Evolutionary conservation across 108 stramenopile species (phyloP), one percentile per base, ranked within the genome.

Genomic region (Fragilariopsis cylindrus): DNA sequence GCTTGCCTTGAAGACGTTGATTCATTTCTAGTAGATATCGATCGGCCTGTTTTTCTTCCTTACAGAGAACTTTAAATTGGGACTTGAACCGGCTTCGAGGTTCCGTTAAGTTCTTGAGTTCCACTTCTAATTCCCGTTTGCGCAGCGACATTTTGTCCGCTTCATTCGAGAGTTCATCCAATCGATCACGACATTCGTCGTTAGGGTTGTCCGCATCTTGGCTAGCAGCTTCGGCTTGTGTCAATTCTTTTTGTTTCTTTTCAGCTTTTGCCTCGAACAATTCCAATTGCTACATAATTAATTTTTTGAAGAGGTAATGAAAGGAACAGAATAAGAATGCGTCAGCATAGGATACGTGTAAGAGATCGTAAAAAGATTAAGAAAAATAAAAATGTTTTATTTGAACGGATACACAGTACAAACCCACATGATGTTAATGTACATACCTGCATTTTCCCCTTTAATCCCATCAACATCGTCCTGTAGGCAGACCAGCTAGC

Each of bases 161-260:
- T 75, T 96, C 92, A n/a, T 77, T 73, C 11, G 72, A 72, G 39
- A 93, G 84, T 49, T 80, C 77, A 16, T 88, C 73, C 30, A 90
- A 57, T 6, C 47, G 71, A 4, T 80, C 71, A n/a, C 62, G 72
- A 79, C 44, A 74, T 64, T 55, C 70, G 52, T 40, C 47, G 58
- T 81, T 81, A 69, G 89, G 84, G 39, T 84, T 71, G 76, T 88
- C 86, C 16, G 76, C 69, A 5, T 74, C 81, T 50, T 84, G 72
- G 15, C 78, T 64, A 39, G 76, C 72, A 46, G 82, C 76, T 60
- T 91, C 90, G 9, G 82, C 87, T 57, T 91, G 83, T 3, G 66
- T 77, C 9, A 90, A 62, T 42, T 86, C 87, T 21, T 72, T 76
- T 19, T 77, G 56, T 39, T 75, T 77, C 55, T 87, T 84, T 46